Evolutionary conservation across 179 eudicot species (phyloP).

Genomic region (Camellia oleifera): DNA sequence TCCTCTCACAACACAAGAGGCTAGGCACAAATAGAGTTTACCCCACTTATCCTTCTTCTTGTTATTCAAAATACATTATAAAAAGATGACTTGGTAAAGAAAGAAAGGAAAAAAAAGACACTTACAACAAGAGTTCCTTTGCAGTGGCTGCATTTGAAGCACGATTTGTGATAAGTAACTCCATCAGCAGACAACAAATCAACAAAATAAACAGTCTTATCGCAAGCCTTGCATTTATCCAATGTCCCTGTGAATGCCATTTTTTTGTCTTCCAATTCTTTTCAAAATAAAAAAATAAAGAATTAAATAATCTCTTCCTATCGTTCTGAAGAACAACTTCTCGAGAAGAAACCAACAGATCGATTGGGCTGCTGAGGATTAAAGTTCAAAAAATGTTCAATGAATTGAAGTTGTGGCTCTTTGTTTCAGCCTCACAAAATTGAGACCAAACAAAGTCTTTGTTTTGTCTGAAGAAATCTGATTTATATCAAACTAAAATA

Average conservation of each 20-base stretch:
- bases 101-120: background rate
- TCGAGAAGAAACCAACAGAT: slow-evolving; percentile 1
- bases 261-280: background rate
- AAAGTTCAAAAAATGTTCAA: background rate
- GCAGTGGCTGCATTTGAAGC: slow-evolving; percentile 85
- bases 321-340: background rate
- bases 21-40: no score
- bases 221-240: slow-evolving; percentile 91
- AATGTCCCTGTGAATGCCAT: slow-evolving; percentile 86
- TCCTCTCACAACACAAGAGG: no score
- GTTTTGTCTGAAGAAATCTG: slow-evolving; percentile 17
- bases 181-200: slow-evolving; percentile 85
- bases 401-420: background rate
- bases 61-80: no score
- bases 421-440: slow-evolving; percentile 16
- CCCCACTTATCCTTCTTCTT: no score
- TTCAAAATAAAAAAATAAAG: no score
- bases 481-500: slow-evolving; percentile 12
- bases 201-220: slow-evolving; percentile 79
- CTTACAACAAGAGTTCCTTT: slow-evolving; percentile 52
- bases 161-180: slow-evolving; percentile 60
- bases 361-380: slow-evolving; percentile 18
- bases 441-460: slow-evolving; percentile 41
- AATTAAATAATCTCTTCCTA: no score
- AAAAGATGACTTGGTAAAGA: no score